A percentile compares a stretch with the other conserved stretches of the same genome.
Conservation (phyloP, 2,329 filamentous ascomycete genomes). For the Diaporthe nobilis region DNA sequence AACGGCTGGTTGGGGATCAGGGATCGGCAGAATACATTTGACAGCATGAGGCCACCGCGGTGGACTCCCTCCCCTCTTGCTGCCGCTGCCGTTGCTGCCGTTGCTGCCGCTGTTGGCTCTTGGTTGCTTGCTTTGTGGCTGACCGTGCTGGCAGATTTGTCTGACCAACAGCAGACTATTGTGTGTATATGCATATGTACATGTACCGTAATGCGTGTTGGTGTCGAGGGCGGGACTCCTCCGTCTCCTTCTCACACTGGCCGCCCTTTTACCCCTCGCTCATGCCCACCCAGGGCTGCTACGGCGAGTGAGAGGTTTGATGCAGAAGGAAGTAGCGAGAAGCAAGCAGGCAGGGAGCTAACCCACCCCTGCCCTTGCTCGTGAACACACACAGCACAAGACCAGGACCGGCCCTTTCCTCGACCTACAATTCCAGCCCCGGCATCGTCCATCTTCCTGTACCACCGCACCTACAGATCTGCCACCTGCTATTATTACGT, state of each 20-base stretch:
- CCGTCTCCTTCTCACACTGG: background rate
- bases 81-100: background rate
- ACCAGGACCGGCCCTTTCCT: constrained; percentile 17
- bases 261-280: constrained; percentile 10
- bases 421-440: constrained; percentile 26
- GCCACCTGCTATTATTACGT: constrained; percentile 3
- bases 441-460: constrained; percentile 21
- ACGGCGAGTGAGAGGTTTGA: constrained; percentile 19
- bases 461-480: constrained; percentile 17
- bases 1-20: constrained; percentile 6
- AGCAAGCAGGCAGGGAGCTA: constrained; percentile 4
- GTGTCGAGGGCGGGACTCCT: background rate
- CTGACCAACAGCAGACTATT: background rate
- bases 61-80: background rate
- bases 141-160: background rate
- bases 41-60: background rate
- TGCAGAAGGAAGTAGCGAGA: constrained; percentile 13
- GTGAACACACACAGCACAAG: constrained; percentile 20
- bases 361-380: constrained; percentile 14
- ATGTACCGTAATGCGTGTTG: constrained; percentile 8
- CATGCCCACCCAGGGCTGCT: constrained; percentile 9
- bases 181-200: background rate
- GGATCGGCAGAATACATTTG: constrained; percentile 18
- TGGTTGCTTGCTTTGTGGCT: background rate
- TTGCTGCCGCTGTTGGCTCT: background rate